Evolutionary conservation across 2,329 filamentous ascomycete genomes (phyloP), one percentile per base, ranked within the genome.

Genomic region (Pseudofabraea citricarpa): DNA sequence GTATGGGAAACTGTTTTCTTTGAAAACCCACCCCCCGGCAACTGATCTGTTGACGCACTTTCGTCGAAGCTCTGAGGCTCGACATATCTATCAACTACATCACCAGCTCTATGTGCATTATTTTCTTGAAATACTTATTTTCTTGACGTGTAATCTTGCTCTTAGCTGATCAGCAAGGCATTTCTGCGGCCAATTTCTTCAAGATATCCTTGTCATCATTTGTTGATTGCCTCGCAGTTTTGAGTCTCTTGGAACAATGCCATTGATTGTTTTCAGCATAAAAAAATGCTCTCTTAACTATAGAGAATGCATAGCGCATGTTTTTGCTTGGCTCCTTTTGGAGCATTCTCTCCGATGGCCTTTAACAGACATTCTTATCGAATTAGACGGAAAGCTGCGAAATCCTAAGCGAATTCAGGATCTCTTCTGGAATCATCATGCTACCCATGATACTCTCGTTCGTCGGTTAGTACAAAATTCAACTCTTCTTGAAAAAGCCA

Each of bases 161-260:
- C 35, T 10, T n/a, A n/a, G n/a, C n/a, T n/a, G n/a, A n/a, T n/a
- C n/a, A n/a, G n/a, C n/a, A n/a, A n/a, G n/a, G n/a, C n/a, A n/a
- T n/a, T n/a, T n/a, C n/a, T 52, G 45, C 8, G 59, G 59, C 3
- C 40, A 44, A 3, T 41, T 74, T 36, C 57, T 79, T 1, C 58
- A 62, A 24, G 61, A 69, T 12, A 44, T 79, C 4, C 50, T 80
- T 3, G 54, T 65, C n/a, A 51, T 55, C 5, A 63, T 79, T n/a
- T 6, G 64, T 73, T 1, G 65, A 77, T 10, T 74, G 75, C 2
- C 70, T 72, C 0, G 68, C 67, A 1, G 67, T 79, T 36, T 79
- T 73, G 74, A 51, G 66, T 27, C 53, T 53, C 20, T 52, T 61
- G 19, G 48, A 56, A 3, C 47, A 56, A 21, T 43, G 60, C 1